These are phyloP conservation scores for Chenopodium album DNA, from an alignment of 148 eudicot species.

Conservation along the genomic window DNA sequence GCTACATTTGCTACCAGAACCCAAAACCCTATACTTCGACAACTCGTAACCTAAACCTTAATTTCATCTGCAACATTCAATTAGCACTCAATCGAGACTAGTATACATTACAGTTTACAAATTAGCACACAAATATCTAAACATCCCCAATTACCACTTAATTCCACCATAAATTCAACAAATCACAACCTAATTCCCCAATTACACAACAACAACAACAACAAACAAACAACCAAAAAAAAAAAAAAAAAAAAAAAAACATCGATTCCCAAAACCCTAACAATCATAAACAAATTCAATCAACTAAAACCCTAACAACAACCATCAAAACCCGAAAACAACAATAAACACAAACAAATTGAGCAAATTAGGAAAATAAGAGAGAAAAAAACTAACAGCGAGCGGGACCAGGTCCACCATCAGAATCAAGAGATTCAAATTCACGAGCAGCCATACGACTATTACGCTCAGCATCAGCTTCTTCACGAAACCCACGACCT, in stretches of 20 bases:
- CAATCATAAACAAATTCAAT: background rate
- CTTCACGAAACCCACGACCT: conserved; percentile 79
- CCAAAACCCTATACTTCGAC: background rate
- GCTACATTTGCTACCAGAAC: background rate
- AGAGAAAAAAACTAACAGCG: conserved; percentile 52
- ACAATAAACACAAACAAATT: background rate
- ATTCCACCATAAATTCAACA: background rate
- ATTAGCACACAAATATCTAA: no score
- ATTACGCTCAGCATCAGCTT: conserved; percentile 46
- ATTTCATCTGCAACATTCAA: background rate
- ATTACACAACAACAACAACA: background rate
- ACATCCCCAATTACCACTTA: background rate
- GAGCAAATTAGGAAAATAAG: background rate
- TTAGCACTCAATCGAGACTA: background rate
- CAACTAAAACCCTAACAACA: background rate
- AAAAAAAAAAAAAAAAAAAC: background rate
- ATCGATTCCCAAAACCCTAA: background rate
- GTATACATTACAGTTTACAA: background rate
- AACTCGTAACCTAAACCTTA: background rate
- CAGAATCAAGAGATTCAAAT: conserved; percentile 66
- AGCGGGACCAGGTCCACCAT: conserved; percentile 80
- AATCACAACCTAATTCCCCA: background rate
- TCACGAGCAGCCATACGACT: conserved; percentile 52
- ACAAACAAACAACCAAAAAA: no score
- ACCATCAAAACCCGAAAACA: background rate